A percentile compares a stretch with the other conserved stretches of the same genome.
Conservation (phyloP, 352 stramenopile species). For the Phytophthora fragariae region DNA sequence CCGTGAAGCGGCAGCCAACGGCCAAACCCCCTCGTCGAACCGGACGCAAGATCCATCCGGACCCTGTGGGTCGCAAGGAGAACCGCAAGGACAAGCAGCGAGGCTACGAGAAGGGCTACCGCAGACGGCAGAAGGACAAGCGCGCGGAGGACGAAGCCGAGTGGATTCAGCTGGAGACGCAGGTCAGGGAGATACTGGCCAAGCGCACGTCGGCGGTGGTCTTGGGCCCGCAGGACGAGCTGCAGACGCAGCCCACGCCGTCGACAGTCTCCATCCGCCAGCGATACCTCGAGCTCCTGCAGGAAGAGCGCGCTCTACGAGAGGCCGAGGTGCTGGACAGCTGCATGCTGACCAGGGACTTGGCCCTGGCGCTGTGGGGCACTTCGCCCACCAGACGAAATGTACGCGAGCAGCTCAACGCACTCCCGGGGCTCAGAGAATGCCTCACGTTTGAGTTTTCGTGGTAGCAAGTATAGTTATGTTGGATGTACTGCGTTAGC, state of each 20-base stretch:
- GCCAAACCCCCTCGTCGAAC: constrained; percentile 23
- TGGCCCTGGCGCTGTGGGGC: constrained; percentile 33
- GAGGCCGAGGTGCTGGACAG: constrained; percentile 23
- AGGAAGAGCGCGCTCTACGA: constrained; percentile 34
- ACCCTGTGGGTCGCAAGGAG: constrained; percentile 23
- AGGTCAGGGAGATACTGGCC: constrained; percentile 28
- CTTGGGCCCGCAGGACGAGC: background rate
- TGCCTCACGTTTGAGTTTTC: constrained; percentile 43
- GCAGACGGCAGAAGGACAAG: constrained; percentile 26
- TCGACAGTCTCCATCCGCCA: constrained; percentile 19
- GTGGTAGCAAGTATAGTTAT: constrained; percentile 21
- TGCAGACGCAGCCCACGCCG: background rate
- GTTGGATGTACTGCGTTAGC: background rate
- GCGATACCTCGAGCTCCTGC: constrained; percentile 32
- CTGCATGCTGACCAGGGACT: constrained; percentile 17
- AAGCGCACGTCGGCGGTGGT: constrained; percentile 32
- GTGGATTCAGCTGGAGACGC: constrained; percentile 35
- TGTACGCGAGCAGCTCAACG: constrained; percentile 39
- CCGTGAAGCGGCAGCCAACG: constrained; percentile 19
- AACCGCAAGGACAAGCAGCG: constrained; percentile 48
- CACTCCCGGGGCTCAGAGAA: constrained; percentile 26
- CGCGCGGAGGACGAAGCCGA: constrained; percentile 23
- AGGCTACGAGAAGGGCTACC: constrained; percentile 46
- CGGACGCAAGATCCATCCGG: constrained; percentile 10
- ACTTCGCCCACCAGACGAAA: constrained; percentile 23